Evolutionary conservation across 2,329 filamentous ascomycete genomes (phyloP).

Genomic region (Neonectria ditissima): DNA sequence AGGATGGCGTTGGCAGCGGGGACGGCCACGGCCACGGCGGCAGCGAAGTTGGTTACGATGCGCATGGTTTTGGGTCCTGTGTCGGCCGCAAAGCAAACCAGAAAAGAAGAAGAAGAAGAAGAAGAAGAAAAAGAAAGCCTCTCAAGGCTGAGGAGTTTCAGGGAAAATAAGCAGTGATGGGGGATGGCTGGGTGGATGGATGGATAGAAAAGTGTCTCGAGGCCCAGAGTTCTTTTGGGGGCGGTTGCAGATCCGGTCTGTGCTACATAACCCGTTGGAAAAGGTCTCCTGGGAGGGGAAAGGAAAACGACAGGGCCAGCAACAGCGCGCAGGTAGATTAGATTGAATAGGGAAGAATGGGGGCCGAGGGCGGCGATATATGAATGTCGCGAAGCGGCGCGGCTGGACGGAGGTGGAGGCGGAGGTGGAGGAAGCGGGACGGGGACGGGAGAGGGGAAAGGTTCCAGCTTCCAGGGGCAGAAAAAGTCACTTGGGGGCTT

Average conservation of each 20-base stretch:
- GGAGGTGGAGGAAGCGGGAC: not conserved
- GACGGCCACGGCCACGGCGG: constrained; percentile 34
- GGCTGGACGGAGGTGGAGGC: not conserved
- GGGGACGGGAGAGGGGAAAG: not conserved
- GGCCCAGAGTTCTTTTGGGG: not conserved
- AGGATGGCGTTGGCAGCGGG: constrained; percentile 50
- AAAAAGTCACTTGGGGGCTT: not conserved
- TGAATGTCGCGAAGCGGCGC: not conserved
- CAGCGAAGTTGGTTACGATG: constrained; percentile 22
- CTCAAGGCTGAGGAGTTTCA: not conserved
- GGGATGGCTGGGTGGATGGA: not conserved
- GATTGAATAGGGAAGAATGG: constrained; percentile 2
- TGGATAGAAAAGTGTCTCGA: too few relatives aligned
- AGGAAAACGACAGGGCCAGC: not conserved
- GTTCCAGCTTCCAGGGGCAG: not conserved
- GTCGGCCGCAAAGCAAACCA: too few relatives aligned
- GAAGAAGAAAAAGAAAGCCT: too few relatives aligned
- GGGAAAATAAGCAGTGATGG: not conserved
- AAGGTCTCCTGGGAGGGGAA: not conserved
- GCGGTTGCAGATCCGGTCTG: constrained; percentile 4
- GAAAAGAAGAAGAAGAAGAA: too few relatives aligned
- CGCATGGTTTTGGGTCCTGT: constrained; percentile 18
- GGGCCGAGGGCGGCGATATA: constrained; percentile 14
- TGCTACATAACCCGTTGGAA: constrained; percentile 8
- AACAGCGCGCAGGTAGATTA: not conserved